Evolutionary conservation across 805 yeast genomes (phyloP).

Genomic region (Cyberlindnera xishuangbannaensis): DNA sequence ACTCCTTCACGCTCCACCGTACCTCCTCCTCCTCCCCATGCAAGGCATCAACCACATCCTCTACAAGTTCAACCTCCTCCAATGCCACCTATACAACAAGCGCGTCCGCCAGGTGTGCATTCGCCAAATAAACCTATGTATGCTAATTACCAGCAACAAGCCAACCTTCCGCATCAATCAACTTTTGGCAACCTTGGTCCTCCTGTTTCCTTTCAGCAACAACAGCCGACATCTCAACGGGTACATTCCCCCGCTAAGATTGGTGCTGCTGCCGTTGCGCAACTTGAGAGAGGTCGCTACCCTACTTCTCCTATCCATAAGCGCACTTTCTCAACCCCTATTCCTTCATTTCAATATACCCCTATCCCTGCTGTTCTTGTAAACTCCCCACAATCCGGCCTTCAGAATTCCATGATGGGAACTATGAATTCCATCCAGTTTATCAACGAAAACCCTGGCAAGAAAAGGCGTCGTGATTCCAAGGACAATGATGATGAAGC

Average conservation of each 20-base stretch:
- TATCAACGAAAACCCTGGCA: slow-evolving; percentile 26
- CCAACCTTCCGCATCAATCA: too few species aligned
- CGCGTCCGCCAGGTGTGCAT: slow-evolving; percentile 2
- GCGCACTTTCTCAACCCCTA: slow-evolving; percentile 37
- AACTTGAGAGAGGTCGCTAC: slow-evolving; percentile 26
- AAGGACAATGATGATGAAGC: slow-evolving; percentile 14
- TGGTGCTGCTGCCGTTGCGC: slow-evolving; percentile 69
- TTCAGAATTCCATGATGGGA: slow-evolving; percentile 23
- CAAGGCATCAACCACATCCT: too few species aligned
- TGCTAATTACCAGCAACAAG: slow-evolving; percentile 4
- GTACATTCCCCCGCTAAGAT: slow-evolving; percentile 64
- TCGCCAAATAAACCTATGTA: slow-evolving; percentile 14
- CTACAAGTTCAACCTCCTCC: not conserved
- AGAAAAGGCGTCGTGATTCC: slow-evolving; percentile 23
- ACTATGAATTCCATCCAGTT: slow-evolving; percentile 24
- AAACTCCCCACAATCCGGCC: slow-evolving; percentile 4
- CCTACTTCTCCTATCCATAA: slow-evolving; percentile 29
- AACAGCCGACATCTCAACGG: slow-evolving; percentile 21
- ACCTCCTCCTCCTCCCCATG: slow-evolving; percentile 1
- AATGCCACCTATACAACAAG: slow-evolving; percentile 1
- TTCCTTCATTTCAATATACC: slow-evolving; percentile 3
- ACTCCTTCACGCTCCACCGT: slow-evolving; percentile 3
- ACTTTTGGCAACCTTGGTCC: slow-evolving; percentile 18
- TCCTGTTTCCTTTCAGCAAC: slow-evolving; percentile 15
- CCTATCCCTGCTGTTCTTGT: slow-evolving; percentile 1